These are phyloP conservation scores for Alternaria consortialis DNA, from an alignment of 2,329 filamentous ascomycete species.

Conservation along the genomic window DNA sequence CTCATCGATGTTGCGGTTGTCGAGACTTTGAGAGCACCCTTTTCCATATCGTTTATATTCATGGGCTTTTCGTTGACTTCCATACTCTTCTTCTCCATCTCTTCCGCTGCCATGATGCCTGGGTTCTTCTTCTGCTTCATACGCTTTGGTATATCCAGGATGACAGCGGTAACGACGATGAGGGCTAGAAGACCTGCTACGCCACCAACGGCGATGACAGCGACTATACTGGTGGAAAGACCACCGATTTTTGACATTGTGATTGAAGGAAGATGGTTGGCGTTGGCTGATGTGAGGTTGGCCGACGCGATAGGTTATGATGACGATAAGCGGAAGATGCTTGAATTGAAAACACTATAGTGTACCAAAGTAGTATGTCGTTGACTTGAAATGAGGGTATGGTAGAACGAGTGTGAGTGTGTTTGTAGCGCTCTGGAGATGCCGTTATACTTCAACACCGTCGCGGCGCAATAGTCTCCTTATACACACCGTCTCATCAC, in stretches of 20 bases:
- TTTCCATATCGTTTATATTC: slow-evolving; percentile 12
- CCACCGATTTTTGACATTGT: slow-evolving; percentile 7
- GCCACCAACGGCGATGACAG: slow-evolving; percentile 19
- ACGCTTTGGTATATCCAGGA: slow-evolving; percentile 23
- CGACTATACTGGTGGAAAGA: slow-evolving; percentile 20
- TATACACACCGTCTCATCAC: background rate
- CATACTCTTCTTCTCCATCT: slow-evolving; percentile 16
- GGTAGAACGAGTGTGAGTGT: background rate
- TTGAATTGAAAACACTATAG: background rate
- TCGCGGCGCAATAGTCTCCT: background rate
- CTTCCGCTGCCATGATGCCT: slow-evolving; percentile 13
- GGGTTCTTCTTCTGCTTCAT: slow-evolving; percentile 10
- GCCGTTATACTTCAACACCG: background rate
- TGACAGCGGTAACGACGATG: slow-evolving; percentile 16
- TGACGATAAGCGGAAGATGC: background rate
- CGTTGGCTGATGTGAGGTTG: background rate
- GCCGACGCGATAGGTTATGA: background rate
- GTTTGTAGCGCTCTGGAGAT: background rate
- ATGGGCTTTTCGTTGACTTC: background rate
- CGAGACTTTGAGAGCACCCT: slow-evolving; percentile 14
- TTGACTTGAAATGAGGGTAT: background rate
- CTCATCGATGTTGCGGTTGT: slow-evolving; percentile 13
- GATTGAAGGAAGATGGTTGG: background rate
- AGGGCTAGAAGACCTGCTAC: slow-evolving; percentile 19
- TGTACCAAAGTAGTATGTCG: background rate